A percentile compares a stretch with the other conserved stretches of the same genome.
These are phyloP conservation scores for Iris macrosiphon DNA, from an alignment of 106 monocot genomes.

Conservation along the genomic window DNA sequence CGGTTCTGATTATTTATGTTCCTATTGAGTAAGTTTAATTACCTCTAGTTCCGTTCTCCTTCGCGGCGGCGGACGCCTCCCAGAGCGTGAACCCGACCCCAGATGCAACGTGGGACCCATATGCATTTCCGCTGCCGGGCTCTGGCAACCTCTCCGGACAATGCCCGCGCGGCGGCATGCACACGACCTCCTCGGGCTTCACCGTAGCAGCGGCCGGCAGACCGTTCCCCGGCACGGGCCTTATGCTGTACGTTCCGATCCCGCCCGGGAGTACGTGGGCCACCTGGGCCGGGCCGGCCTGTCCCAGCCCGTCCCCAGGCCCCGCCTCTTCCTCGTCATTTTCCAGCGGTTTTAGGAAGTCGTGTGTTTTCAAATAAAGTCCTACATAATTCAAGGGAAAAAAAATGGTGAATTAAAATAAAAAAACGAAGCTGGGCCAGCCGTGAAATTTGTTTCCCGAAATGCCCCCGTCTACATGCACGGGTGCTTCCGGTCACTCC, in stretches of 20 bases:
- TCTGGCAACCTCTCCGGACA: conserved; percentile 8
- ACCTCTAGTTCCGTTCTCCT: no score
- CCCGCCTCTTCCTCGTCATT: conserved; percentile 10
- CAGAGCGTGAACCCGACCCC: neutral
- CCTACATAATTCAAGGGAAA: conserved; percentile 15
- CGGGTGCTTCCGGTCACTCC: no score
- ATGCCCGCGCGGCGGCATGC: conserved; percentile 6
- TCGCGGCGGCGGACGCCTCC: no score
- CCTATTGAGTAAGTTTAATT: no score
- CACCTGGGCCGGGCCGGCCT: neutral
- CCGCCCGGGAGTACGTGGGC: conserved; percentile 45
- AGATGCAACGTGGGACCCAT: neutral
- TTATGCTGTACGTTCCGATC: conserved; percentile 51
- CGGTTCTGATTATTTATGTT: no score
- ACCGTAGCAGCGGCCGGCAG: conserved; percentile 15
- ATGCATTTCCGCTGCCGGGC: conserved; percentile 3
- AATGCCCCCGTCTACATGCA: conserved; percentile 4
- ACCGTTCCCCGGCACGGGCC: conserved; percentile 24
- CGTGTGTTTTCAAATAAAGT: conserved; percentile 48
- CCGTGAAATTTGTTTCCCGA: neutral
- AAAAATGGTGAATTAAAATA: neutral
- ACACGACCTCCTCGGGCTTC: conserved; percentile 31
- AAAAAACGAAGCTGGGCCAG: neutral
- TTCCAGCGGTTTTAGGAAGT: conserved; percentile 53
- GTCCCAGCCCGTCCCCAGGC: neutral